These are phyloP conservation scores for Lachancea sp. DNA, from an alignment of 805 yeast species.

Conservation along the genomic window DNA sequence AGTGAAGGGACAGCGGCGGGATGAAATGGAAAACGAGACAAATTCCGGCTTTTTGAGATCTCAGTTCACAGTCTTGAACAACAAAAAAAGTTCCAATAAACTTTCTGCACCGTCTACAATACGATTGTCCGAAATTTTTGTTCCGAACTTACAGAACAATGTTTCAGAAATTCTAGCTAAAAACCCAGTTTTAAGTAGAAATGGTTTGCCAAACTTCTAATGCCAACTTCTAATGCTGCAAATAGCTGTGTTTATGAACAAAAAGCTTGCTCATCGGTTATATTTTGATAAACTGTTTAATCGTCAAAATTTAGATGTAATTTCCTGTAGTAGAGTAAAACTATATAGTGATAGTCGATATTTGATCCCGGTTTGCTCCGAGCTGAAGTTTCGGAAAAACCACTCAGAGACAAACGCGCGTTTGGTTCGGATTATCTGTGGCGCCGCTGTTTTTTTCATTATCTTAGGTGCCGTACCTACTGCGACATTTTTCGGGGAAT, in stretches of 20 bases:
- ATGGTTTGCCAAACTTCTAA: neutral
- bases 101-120: too few species aligned
- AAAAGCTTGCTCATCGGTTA: neutral
- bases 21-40: too few species aligned
- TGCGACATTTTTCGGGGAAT: neutral
- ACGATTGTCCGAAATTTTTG: neutral
- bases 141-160: too few species aligned
- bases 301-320: neutral
- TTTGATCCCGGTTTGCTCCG: slow-evolving; percentile 4
- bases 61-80: too few species aligned
- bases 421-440: neutral
- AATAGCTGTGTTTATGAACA: neutral
- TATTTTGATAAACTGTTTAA: neutral
- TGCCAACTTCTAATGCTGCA: neutral
- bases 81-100: too few species aligned
- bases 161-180: too few species aligned
- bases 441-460: neutral
- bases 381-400: neutral
- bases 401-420: neutral
- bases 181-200: too few species aligned
- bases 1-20: too few species aligned
- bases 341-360: neutral
- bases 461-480: too few species aligned
- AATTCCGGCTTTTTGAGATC: too few species aligned
- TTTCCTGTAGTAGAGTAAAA: neutral